Percentiles rank a stretch among this genome's conserved stretches.
Conservation (phyloP, 129 eudicot species). For the Deinandra increscens region DNA sequence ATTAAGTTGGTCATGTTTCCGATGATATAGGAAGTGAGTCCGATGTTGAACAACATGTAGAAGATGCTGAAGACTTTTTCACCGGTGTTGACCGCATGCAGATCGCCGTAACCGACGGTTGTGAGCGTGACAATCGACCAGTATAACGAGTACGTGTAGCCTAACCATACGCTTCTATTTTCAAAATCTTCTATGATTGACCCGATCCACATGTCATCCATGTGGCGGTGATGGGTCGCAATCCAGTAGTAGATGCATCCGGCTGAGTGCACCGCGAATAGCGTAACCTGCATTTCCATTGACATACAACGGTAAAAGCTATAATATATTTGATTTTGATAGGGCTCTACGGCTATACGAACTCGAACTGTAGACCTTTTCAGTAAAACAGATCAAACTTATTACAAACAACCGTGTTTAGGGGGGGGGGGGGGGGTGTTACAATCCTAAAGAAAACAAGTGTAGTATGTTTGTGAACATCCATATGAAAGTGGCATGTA, state of each 20-base stretch:
- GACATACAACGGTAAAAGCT: too few species aligned
- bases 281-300: slow-evolving; percentile 65
- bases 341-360: too few species aligned
- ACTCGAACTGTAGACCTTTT: too few species aligned
- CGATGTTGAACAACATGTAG: slow-evolving; percentile 81
- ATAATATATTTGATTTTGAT: too few species aligned
- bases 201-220: slow-evolving; percentile 63
- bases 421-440: too few species aligned
- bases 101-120: slow-evolving; percentile 71
- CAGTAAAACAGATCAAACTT: too few species aligned
- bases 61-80: slow-evolving; percentile 64
- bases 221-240: slow-evolving; percentile 46
- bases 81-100: slow-evolving; percentile 60
- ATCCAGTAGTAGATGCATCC: slow-evolving; percentile 78
- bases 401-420: too few species aligned
- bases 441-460: too few species aligned
- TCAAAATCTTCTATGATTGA: slow-evolving; percentile 39
- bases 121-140: slow-evolving; percentile 80
- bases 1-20: slow-evolving; percentile 80
- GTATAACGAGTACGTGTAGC: slow-evolving; percentile 62
- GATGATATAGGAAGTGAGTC: slow-evolving; percentile 66
- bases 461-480: too few species aligned
- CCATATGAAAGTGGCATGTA: too few species aligned
- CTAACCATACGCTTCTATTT: slow-evolving; percentile 56
- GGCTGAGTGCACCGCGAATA: slow-evolving; percentile 63